Evolutionary conservation across 2,329 filamentous ascomycete species (phyloP).

Genomic region (Juglanconis oblonga): DNA sequence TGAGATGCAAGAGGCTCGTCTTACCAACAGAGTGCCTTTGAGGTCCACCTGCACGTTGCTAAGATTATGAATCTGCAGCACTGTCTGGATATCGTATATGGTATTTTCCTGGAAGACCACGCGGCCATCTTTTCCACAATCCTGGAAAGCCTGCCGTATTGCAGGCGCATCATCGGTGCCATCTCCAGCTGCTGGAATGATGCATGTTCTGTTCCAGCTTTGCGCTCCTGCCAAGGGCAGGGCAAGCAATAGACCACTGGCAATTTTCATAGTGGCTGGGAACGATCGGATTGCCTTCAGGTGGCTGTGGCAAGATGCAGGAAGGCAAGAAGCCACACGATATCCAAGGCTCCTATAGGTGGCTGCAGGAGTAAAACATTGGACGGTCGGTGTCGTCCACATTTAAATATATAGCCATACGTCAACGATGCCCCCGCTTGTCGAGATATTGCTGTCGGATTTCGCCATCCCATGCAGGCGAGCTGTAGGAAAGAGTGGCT

Average conservation of each 20-base stretch:
- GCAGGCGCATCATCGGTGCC: conserved; percentile 3
- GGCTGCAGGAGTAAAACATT: background rate
- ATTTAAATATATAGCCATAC: too few relatives aligned
- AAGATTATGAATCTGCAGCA: conserved; percentile 6
- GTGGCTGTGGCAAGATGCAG: too few relatives aligned
- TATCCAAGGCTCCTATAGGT: too few relatives aligned
- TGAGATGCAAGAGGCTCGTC: too few relatives aligned
- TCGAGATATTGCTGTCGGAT: background rate
- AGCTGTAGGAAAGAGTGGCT: background rate
- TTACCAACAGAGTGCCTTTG: conserved; percentile 1
- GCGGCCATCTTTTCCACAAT: background rate
- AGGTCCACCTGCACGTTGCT: conserved; percentile 12
- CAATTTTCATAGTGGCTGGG: background rate
- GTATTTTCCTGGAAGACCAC: conserved; percentile 5
- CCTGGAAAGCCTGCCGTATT: conserved; percentile 5
- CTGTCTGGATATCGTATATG: conserved; percentile 5
- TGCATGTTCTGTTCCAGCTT: conserved; percentile 1
- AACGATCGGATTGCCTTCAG: too few relatives aligned
- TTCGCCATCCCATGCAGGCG: background rate
- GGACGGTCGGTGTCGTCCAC: background rate
- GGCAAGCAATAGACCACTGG: background rate
- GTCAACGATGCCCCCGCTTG: background rate
- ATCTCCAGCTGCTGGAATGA: background rate
- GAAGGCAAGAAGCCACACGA: too few relatives aligned
- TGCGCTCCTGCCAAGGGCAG: background rate